Evolutionary conservation across 305 asterid genomes (phyloP).

Genomic region (Solanum chacoense): DNA sequence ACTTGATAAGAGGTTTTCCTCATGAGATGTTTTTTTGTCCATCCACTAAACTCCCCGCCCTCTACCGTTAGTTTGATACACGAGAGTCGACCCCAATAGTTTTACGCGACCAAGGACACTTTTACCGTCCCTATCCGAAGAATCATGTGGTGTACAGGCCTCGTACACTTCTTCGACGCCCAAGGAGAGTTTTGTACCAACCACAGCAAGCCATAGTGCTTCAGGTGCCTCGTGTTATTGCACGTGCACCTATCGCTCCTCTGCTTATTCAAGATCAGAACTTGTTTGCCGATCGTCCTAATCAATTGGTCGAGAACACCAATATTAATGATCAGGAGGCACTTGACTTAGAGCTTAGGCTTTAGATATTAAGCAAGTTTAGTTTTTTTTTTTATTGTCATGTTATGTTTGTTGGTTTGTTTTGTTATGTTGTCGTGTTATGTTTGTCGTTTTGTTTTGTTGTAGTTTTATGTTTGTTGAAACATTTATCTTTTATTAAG

Average conservation of each 20-base stretch:
- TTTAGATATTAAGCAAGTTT: background rate
- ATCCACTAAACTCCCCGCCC: background rate
- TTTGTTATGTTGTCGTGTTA: no score
- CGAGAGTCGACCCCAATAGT: background rate
- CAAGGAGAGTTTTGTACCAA: background rate
- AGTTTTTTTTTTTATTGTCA: background rate
- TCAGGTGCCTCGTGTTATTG: background rate
- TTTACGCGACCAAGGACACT: no score
- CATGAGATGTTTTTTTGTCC: background rate
- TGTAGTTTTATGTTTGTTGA: background rate
- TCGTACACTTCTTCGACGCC: background rate
- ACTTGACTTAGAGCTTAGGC: background rate
- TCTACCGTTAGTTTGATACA: background rate
- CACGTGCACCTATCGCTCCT: background rate
- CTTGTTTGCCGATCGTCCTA: background rate
- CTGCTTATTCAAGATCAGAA: background rate
- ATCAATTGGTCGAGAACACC: background rate
- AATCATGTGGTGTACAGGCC: background rate
- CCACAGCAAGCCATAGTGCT: background rate
- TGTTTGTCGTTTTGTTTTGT: background rate
- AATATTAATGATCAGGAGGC: background rate
- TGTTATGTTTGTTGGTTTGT: background rate
- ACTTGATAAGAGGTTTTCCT: background rate
- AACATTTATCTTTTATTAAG: background rate
- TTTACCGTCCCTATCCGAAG: background rate